Evolutionary conservation across 805 yeast species (phyloP), one percentile per base, ranked within the genome.

Genomic region (Wickerhamomyces kurtzmanii): DNA sequence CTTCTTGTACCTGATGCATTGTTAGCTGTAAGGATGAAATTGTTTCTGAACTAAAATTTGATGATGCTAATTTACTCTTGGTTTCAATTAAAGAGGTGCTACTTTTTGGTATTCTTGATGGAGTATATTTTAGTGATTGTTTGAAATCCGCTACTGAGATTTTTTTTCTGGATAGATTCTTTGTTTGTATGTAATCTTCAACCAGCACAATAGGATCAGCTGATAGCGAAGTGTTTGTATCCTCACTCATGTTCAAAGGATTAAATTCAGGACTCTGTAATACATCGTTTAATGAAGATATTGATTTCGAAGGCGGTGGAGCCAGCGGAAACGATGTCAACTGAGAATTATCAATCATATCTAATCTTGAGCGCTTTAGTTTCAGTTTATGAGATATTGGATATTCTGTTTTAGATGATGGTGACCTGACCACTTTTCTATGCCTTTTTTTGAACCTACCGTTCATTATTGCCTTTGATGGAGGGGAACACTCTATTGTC

Each of bases 101-200:
- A 26, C 14, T 5, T 26, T 23, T 17, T 8, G 24, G 12, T 15
- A 30, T 14, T 15, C 33, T 36, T 12, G 36, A 15, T 4, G 27
- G n/a, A n/a, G n/a, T n/a, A n/a, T n/a, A n/a, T 12, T 30, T 32
- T 15, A 58, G 22, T 1, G 57, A 48, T 14, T 38, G 38, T 32
- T 53, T 57, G 17, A 61, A 33, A 28, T 57, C 61, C 10, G 41
- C 26, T 1, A 58, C 53, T 3, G 63, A 55, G 1, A 55, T 29
- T 25, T 47, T 47, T 28, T 47, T 44, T 30, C 46, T 40, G 8
- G 39, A 28, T 6, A 30, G 12, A 8, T 24, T 34, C 23, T 32
- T 36, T n/a, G 35, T 45, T 11, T 55, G 51, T 36, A 73, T 57
- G 42, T 73, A 73, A 39, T 73, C 81, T 39, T 73, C 81, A 8